Evolutionary conservation across 129 eudicot genomes (phyloP).

Genomic region (Pulicaria dysenterica): DNA sequence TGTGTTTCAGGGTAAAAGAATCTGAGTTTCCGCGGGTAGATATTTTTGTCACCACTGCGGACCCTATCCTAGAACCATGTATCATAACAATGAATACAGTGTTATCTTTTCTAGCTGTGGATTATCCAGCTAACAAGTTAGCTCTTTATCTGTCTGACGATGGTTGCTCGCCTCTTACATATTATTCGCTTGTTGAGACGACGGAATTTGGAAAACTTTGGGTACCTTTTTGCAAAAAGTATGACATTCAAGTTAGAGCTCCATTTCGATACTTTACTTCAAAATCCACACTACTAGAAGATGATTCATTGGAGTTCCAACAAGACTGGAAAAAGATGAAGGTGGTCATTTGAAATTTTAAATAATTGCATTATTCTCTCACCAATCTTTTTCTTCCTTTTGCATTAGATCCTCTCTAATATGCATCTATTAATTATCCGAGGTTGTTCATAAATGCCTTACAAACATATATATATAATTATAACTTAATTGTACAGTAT

Average conservation of each 20-base stretch:
- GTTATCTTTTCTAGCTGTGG: conserved; percentile 49
- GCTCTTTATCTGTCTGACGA: conserved; percentile 58
- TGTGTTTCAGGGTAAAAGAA: conserved; percentile 27
- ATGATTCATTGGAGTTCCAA: conserved; percentile 35
- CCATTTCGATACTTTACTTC: conserved; percentile 49
- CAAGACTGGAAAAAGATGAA: conserved; percentile 51
- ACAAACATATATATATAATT: too few species aligned
- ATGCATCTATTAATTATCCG: too few species aligned
- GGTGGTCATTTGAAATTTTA: conserved; percentile 21
- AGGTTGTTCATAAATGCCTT: too few species aligned
- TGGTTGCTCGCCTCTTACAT: conserved; percentile 48
- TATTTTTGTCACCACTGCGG: conserved; percentile 60
- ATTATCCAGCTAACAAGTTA: conserved; percentile 50
- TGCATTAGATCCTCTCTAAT: too few species aligned
- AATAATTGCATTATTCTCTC: too few species aligned
- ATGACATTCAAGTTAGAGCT: conserved; percentile 47
- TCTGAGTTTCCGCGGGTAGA: conserved; percentile 47
- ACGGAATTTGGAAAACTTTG: conserved; percentile 47
- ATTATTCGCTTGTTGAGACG: conserved; percentile 46
- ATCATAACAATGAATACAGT: conserved; percentile 56
- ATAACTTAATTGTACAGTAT: too few species aligned
- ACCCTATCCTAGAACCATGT: conserved; percentile 44
- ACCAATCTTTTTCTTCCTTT: too few species aligned
- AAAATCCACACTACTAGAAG: conserved; percentile 26
- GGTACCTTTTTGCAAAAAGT: conserved; percentile 60